Base-by-base conservation (phyloP, 768 basidiomycete genomes). In the Serendipita sp. region DNA sequence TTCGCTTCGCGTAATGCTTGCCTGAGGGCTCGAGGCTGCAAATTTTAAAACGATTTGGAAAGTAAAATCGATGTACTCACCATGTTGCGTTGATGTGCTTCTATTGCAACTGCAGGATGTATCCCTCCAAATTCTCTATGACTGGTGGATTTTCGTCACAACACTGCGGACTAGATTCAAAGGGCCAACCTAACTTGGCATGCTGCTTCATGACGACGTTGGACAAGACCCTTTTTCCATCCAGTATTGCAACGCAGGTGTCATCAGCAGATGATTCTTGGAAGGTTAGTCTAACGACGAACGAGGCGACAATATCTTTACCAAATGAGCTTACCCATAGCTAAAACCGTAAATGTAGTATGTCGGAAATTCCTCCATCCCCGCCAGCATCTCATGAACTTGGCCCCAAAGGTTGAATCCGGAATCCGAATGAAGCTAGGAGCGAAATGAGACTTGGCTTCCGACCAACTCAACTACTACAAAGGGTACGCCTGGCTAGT, bases 261-360 rank as follows among this genome's bases (percentile, higher is more conserved):
- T 98, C 96, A 72, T 99, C 95, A 13, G 92, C 91, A 11, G 91
- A 93, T 1, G 86, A 85, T 73, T 96, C 93, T 43, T 95, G 18
- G 18, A 52, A 33, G n/a, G 31, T 6, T 23, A 8, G 36, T 16
- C 27, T 31, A 50, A 23, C 23, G 23, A 23, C 23, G 18, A 31
- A 18, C 48, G 48, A 50, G 34, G 10, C 10, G 29, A 16, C 10
- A 10, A 29, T 33, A 34, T 60, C 36, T 27, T 60, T 29, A 23
- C n/a, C 8, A n/a, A 50, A n/a, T 31, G 48, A 8, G 4, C 27
- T 27, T 60, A 60, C 55, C 55, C 55, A 60, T 64, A 15, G 70
- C 75, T 15, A 76, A 70, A n/a, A 76, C 72, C 3, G 63, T 64
- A 18, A 69, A 68, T 50, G n/a, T 50, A n/a, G 5, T 31, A 6